Evolutionary conservation across 352 stramenopile genomes (phyloP), one percentile per base, ranked within the genome.

Genomic region (Globisporangium iwayamae): DNA sequence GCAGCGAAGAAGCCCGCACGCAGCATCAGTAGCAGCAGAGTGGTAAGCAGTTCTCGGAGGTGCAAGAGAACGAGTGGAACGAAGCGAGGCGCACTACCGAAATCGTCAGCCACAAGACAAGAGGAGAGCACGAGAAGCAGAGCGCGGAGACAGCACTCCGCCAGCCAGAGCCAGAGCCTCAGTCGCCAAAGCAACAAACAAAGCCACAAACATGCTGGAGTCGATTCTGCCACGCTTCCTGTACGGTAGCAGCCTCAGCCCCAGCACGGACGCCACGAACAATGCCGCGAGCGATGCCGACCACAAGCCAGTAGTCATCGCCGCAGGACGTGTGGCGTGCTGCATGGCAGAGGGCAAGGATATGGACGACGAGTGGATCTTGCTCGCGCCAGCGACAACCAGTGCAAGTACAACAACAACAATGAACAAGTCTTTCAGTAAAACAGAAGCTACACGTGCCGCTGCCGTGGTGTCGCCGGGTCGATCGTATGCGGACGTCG

Each of bases 401-500:
- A 38, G 1, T 1, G 20, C 47, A 25, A 18, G 51, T 6, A 41
- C 59, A 20, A 4, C 38, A 25, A 2, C 11, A 20, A 43, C 30
- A 20, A 43, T 18, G 32, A 16, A 9, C 20, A 38, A 66, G 38
- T 6, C 2, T 10, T 36, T 3, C 18, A 32, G 10, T 16, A n/a
- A 46, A n/a, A 13, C 38, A 14, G 10, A 41, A 30, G 22, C 11
- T 8, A n/a, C 28, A 10, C 13, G 28, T 6, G 11, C 50, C 20
- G 16, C 39, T 14, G 13, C 4, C 11, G 11, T 39, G 50, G 14
- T 9, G 10, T 8, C 22, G 22, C n/a, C 13, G 6, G 50, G 30
- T 28, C 66, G 67, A 43, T 74, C 73, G 18, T 81, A 78, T 45
- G 70, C 70, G 20, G 70, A 81, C 36, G 70, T 78, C 22, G 73